Evolutionary conservation across 1,284 basidiomycete genomes (phyloP), one percentile per base, ranked within the genome.

Genomic region (Moesziomyces sp.): DNA sequence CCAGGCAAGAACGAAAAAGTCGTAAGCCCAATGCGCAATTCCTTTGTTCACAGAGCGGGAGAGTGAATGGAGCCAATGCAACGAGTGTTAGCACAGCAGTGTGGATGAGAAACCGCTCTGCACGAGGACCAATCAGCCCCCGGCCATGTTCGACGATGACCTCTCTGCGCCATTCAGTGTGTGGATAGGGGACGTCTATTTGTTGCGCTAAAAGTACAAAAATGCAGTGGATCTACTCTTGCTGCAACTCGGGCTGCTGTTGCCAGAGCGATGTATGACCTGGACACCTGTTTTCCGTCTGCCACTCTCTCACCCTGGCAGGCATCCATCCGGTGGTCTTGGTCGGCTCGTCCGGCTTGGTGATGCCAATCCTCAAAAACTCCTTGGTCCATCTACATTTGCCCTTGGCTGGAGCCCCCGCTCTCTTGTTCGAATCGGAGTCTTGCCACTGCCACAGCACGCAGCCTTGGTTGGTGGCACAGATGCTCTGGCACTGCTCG

Each of bases 321-420:
- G 45, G 52, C 66, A 74, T 69, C 66, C 66, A 74, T 16, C 72
- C 72, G 1, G 65, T 66, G 0, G 58, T 61, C 16, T 63, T 18
- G 13, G 48, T 33, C 0, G 35, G 8, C 10, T 43, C 3, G 0
- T 65, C 45, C 2, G 72, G 66, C 43, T 70, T 59, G 10, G 50
- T 56, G 8, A 62, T 9, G 13, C 72, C 72, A 30, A 74, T 70
- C 6, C 66, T 8, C 8, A 74, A 14, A 26, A 65, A 66, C 7
- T 70, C 58, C 5, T 18, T 23, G 9, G 62, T 69, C 11, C 46
- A 70, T 11, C 72, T 46, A 23, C 72, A 74, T 26, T 51, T 58
- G 3, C 70, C 70, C 40, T 52, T 19, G 5, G 6, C 33, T 24
- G 18, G 24, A 2, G 14, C 46, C 10, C 38, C 24, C 33, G 40